Percentiles rank a stretch among this genome's conserved stretches.
Evolutionary conservation across 352 stramenopile species (phyloP).

Genomic region (Phytophthora lateralis): DNA sequence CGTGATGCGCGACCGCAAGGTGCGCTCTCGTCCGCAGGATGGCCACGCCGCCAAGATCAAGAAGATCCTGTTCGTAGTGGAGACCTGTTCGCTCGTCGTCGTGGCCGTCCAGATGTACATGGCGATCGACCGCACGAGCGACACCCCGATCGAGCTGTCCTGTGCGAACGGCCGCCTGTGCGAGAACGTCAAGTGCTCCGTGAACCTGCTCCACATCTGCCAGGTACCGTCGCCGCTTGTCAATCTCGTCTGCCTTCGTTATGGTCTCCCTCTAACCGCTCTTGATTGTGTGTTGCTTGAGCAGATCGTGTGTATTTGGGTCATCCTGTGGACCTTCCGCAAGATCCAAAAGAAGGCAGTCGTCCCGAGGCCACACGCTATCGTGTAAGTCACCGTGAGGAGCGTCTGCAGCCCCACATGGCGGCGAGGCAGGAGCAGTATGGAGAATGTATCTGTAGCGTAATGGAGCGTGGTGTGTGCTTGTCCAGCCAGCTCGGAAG

Average conservation of each 20-base stretch:
- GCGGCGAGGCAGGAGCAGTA: no score
- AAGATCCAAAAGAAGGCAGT: conserved; percentile 46
- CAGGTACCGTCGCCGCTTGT: conserved; percentile 32
- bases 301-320: conserved; percentile 41
- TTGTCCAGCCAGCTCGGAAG: no score
- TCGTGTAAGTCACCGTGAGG: conserved; percentile 12
- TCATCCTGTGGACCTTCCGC: conserved; percentile 47
- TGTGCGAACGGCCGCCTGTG: conserved; percentile 69
- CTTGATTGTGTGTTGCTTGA: conserved; percentile 11
- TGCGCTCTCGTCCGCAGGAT: conserved; percentile 26
- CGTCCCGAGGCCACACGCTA: conserved; percentile 29
- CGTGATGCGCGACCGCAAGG: conserved; percentile 23
- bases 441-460: conserved; percentile 31
- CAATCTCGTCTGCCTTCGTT: not conserved
- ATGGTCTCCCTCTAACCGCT: conserved; percentile 1
- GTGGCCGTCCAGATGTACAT: conserved; percentile 61
- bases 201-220: conserved; percentile 56
- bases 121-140: conserved; percentile 36
- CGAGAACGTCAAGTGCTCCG: conserved; percentile 41
- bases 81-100: conserved; percentile 40
- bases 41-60: conserved; percentile 48
- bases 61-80: conserved; percentile 50
- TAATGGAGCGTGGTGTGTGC: no score
- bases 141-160: conserved; percentile 47
- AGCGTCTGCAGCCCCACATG: not conserved